Evolutionary conservation across 1,284 basidiomycete genomes (phyloP), one percentile per base, ranked within the genome.

Genomic region (Sporisorium scitamineum): DNA sequence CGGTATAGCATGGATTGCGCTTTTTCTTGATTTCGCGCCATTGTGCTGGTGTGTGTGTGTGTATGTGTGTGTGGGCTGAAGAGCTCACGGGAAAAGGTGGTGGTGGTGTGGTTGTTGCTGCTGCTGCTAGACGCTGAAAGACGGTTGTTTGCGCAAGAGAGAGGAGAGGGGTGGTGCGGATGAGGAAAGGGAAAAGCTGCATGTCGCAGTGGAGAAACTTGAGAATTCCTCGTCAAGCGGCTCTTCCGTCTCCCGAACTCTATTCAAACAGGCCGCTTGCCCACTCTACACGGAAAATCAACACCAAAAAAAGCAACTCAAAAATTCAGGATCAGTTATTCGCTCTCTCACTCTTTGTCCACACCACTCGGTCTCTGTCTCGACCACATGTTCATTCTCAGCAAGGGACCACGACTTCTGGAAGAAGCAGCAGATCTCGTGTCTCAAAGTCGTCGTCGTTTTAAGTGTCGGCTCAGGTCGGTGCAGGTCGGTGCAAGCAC

Each of bases 1-100:
- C 96, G 94, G 87, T 97, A 97, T 56, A 99, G 90, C 95, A 97
- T 98, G 53, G 95, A 97, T 74, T 85, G 83, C 18, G 84, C 83
- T 66, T 84, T 84, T 52, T 85, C 84, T 51, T 84, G 78, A 54
- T 84, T 84, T 20, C 80, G 70, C 54, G 84, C 80, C 84, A 85
- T 85, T n/a, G 29, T 69, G 45, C 22, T 39, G 18, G 13, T 3
- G 39, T 41, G 45, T 14, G n/a, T 48, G 27, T 24, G 47, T 7
- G 13, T 4, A 3, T 26, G 47, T 4, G 16, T 27, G 27, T 18
- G 18, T 27, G 13, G n/a, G n/a, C n/a, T n/a, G n/a, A n/a, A n/a
- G n/a, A n/a, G n/a, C n/a, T n/a, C 44, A 0, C 13, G 13, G 24
- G 13, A 22, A 26, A 26, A 27, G 44, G 44, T 27, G 4, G 14